phyloP scores from a whole-genome alignment of 768 basidiomycete genomes.

The Mycena leptocephala region DNA sequence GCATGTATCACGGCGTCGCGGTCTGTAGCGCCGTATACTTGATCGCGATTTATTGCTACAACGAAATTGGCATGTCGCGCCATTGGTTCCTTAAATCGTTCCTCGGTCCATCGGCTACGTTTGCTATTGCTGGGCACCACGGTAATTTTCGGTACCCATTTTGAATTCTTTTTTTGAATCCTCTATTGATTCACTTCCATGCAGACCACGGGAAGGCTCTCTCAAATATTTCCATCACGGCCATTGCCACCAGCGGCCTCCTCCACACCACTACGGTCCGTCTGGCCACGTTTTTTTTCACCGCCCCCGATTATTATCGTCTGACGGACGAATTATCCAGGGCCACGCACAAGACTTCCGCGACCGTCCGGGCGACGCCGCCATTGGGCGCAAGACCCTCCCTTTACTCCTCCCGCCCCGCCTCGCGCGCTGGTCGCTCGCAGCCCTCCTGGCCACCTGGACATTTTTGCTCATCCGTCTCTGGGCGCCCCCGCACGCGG shows the following conservation, averaged over 20 bases:
- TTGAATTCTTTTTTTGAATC: neutral
- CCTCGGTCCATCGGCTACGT: constrained; percentile 38
- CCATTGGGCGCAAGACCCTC: constrained; percentile 40
- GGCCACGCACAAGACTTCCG: constrained; percentile 42
- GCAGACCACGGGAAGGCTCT: constrained; percentile 34
- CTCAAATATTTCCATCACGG: constrained; percentile 30
- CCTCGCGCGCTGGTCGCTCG: constrained; percentile 40
- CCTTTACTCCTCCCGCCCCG: constrained; percentile 36
- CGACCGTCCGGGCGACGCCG: constrained; percentile 40
- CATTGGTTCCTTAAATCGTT: constrained; percentile 35
- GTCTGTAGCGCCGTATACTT: constrained; percentile 32
- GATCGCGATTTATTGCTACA: constrained; percentile 36
- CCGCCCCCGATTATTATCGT: neutral
- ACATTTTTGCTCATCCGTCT: constrained; percentile 30
- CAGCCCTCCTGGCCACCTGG: constrained; percentile 25
- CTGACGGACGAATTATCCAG: constrained; percentile 2
- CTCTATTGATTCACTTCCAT: neutral
- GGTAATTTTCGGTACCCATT: constrained; percentile 33
- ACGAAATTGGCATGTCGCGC: constrained; percentile 35
- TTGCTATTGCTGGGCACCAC: constrained; percentile 41
- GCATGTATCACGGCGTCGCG: constrained; percentile 22
- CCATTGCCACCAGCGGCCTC: constrained; percentile 47
- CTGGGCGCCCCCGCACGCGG: constrained; percentile 36
- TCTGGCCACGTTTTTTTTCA: too few relatives aligned
- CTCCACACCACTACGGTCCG: constrained; percentile 55